Percentiles rank a stretch among this genome's conserved stretches.
Conservation (phyloP, 2,329 filamentous ascomycete genomes). For the Pestalotiopsis sp. region DNA sequence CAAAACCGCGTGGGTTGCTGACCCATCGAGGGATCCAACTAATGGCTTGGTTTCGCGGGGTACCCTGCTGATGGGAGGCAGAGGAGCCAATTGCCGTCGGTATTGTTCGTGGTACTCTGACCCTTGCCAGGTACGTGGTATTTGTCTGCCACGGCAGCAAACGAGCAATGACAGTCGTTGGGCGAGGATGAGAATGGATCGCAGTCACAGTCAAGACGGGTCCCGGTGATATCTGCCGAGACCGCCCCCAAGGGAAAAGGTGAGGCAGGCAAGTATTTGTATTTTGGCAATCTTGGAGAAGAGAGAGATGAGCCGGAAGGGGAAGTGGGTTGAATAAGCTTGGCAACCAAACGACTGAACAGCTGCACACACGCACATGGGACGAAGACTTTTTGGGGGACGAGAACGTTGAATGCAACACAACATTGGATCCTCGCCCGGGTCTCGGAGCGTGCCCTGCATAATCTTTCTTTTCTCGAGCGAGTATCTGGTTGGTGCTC, state of each 20-base stretch:
- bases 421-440: neutral
- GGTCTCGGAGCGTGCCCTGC: neutral
- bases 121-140: neutral
- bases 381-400: neutral
- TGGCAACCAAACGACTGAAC: neutral
- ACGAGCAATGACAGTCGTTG: neutral
- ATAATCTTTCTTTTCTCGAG: neutral
- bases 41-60: neutral
- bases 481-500: no score
- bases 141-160: neutral
- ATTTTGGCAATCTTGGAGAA: neutral
- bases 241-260: neutral
- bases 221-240: neutral
- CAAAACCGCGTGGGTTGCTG: neutral
- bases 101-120: neutral
- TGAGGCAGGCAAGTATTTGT: neutral
- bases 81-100: neutral
- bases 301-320: neutral
- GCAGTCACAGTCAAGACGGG: neutral
- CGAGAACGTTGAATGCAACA: neutral
- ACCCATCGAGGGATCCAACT: neutral
- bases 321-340: neutral
- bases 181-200: no score
- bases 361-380: neutral
- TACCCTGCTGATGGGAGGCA: neutral